Base-by-base conservation (phyloP, 2,329 filamentous ascomycete species). In the Thermothelomyces thermophilus region DNA sequence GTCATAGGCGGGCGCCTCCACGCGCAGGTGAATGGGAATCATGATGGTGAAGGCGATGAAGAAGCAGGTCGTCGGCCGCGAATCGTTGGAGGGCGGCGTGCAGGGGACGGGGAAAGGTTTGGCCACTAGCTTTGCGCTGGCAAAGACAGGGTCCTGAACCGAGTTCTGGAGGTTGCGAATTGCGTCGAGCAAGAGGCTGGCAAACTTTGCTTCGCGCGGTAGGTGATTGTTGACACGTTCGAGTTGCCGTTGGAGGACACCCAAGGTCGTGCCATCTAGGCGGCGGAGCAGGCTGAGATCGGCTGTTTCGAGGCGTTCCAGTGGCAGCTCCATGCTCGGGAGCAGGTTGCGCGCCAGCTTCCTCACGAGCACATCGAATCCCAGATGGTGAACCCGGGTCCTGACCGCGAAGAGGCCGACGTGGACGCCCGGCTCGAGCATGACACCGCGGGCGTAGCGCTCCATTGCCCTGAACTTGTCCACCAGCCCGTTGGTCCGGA, bases 401-500 rank as follows among this genome's bases (percentile, higher is more conserved):
- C 74, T 70, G 35, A 81, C 69, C 2, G 75, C 78, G 56, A 83
- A 84, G 48, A 80, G 71, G 34, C 76, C 77, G 1, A 83, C 49
- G 55, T 83, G 77, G 8, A 82, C 73, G 1, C 76, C 78, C 0
- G 75, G 68, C 6, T 72, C 68, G 16, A 77, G 65, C 57, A 75
- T 73, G 8, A 67, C 69, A 50, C 64, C 68, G 4, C 51, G 37
- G 2, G 71, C 72, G 63, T 81, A 86, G 16, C 69, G 72, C 14
- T 79, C 76, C 75, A 95, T 86, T 24, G 76, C 74, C 9, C 72
- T 69, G 11, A 95, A 70, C 49, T 82, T 80, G 5, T 67, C 64
- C 39, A 77, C 73, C 3, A 95, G 70, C n/a, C 80, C 77, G 1
- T 71, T 67, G 2, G 75, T 73, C 41, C 83, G 76, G 49, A 94